Conservation (phyloP, 164 flowering plant genomes). For the Aristolochia contorta region DNA sequence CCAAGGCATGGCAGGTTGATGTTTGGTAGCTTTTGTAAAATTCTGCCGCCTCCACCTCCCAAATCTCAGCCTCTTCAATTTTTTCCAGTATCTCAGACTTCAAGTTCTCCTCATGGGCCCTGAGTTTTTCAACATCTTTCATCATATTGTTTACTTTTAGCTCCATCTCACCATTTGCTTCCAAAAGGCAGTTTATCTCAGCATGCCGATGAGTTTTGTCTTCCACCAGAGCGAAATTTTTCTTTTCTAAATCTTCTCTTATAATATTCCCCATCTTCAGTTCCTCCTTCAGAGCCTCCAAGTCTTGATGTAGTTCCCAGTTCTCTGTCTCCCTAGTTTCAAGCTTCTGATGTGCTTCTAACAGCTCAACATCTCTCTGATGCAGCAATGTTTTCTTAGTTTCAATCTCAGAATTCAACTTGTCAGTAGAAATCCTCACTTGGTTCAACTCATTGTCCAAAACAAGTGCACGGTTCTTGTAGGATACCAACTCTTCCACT, state of each 20-base stretch:
- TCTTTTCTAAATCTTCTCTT: slow-evolving; percentile 28
- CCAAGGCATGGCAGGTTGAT: slow-evolving; percentile 15
- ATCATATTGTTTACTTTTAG: background rate
- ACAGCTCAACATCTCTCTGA: slow-evolving; percentile 39
- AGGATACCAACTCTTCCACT: slow-evolving; percentile 21
- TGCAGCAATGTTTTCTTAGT: slow-evolving; percentile 25
- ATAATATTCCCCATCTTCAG: slow-evolving; percentile 21
- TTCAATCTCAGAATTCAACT: slow-evolving; percentile 29
- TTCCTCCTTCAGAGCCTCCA: slow-evolving; percentile 38
- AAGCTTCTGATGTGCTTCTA: slow-evolving; percentile 36
- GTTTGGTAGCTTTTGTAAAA: slow-evolving; percentile 53
- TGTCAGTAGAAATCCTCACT: slow-evolving; percentile 24
- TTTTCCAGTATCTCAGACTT: slow-evolving; percentile 46
- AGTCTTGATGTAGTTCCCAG: slow-evolving; percentile 22
- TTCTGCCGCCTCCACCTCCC: slow-evolving; percentile 66
- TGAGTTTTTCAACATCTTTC: slow-evolving; percentile 32
- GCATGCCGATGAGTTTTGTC: slow-evolving; percentile 6
- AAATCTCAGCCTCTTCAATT: slow-evolving; percentile 39
- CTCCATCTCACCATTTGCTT: slow-evolving; percentile 32
- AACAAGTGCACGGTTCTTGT: slow-evolving; percentile 1
- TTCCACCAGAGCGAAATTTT: slow-evolving; percentile 26
- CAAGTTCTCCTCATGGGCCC: slow-evolving; percentile 39
- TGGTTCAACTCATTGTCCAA: slow-evolving; percentile 31
- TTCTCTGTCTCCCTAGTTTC: slow-evolving; percentile 27
- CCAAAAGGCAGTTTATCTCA: slow-evolving; percentile 40